Evolutionary conservation across 2,329 filamentous ascomycete species (phyloP), one percentile per base, ranked within the genome.

Genomic region (Phyllosticta citriasiana): DNA sequence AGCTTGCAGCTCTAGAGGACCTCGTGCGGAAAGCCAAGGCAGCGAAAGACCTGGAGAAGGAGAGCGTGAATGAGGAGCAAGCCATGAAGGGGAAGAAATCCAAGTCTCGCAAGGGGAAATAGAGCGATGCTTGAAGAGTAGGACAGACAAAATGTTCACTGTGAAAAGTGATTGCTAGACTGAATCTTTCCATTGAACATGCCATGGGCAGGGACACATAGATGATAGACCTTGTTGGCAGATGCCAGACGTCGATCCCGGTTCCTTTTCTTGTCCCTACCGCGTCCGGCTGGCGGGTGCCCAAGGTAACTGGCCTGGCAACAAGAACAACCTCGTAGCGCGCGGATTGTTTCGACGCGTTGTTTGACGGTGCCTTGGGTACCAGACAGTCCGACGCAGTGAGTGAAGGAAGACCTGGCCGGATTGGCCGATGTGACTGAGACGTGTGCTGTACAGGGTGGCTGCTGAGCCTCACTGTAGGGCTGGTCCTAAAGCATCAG

Each of bases 21-120:
- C 40, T 60, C 22, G 59, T 57, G 27, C 56, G 57, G 24, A 27
- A 67, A 64, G 10, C 66, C 16, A 53, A 63, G 22, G 57, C 64
- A 63, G 52, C 57, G 61, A 22, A 58, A 47, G 62, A 65, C 35
- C 26, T 58, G 26, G 24, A 51, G 10, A 51, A 57, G 30, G 59
- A 59, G 40, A 55, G 64, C 54, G 64, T 59, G 3, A 57, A 55
- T 50, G 62, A 64, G 35, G 63, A 63, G 30, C 12, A 60, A 9
- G 62, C 57, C 1, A 61, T 64, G 9, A 63, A 61, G 40, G 59
- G 63, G 26, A 65, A 60, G 26, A 66, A 65, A 59, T 64, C 40
- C 14, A 47, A 47, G n/a, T n/a, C 40, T 19, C 40, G 40, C 40
- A 47, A 47, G 40, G 40, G 12, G 6, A 4, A n/a, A 47, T 4